Percentiles rank a stretch among this genome's conserved stretches.
These are phyloP conservation scores for Aspergillus sp. DNA, from an alignment of 2,329 filamentous ascomycete genomes.

Conservation along the genomic window DNA sequence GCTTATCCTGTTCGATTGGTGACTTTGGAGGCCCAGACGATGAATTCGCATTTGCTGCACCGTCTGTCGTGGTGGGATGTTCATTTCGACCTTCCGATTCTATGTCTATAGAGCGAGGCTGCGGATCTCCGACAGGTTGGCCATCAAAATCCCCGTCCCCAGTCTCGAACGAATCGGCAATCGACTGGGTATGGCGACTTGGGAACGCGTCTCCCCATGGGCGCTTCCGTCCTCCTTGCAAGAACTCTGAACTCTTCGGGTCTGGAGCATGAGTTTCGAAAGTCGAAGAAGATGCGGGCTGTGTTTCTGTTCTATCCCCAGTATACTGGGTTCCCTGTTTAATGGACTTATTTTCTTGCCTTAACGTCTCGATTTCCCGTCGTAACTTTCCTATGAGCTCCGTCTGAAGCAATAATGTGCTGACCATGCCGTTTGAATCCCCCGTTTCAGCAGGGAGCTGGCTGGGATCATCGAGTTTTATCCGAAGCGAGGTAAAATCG, in stretches of 20 bases:
- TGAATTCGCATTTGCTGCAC: conserved; percentile 4
- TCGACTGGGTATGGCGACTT: conserved; percentile 13
- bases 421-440: conserved; percentile 20
- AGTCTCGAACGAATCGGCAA: conserved; percentile 26
- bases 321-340: conserved; percentile 27
- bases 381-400: no score
- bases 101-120: conserved; percentile 14
- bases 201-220: conserved; percentile 21
- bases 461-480: conserved; percentile 26
- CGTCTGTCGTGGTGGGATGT: conserved; percentile 1
- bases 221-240: conserved; percentile 25
- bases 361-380: conserved; percentile 31
- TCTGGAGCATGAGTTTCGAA: conserved; percentile 14
- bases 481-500: conserved; percentile 28
- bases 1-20: conserved; percentile 9
- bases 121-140: conserved; percentile 13
- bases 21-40: conserved; percentile 6
- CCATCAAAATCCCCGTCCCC: conserved; percentile 21
- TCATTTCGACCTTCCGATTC: conserved; percentile 15
- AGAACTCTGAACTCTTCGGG: conserved; percentile 25
- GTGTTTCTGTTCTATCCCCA: conserved; percentile 18
- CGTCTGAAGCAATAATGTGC: conserved; percentile 27
- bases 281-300: conserved; percentile 4
- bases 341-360: conserved; percentile 29
- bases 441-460: conserved; percentile 14